Evolutionary conservation across 108 stramenopile species (phyloP).

Genomic region (Licmophora abbreviata): DNA sequence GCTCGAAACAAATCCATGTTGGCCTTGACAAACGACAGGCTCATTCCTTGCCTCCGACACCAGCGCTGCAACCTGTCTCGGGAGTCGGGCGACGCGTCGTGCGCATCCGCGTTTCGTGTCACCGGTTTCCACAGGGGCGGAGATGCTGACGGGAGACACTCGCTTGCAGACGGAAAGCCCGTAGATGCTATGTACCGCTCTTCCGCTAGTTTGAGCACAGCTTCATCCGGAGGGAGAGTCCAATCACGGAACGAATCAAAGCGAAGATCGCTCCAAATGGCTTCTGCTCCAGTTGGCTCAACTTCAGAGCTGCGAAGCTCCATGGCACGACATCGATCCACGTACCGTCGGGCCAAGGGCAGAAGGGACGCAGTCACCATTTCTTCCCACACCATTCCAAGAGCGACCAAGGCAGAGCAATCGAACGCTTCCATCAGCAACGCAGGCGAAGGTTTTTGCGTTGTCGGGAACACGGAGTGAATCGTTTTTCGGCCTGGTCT

Average conservation of each 20-base stretch:
- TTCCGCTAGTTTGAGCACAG: constrained; percentile 15
- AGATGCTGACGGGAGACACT: no score
- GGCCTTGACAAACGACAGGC: constrained; percentile 4
- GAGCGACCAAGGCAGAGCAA: constrained; percentile 40
- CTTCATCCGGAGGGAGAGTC: constrained; percentile 57
- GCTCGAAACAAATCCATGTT: constrained; percentile 24
- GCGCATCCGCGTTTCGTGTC: no score
- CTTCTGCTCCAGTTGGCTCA: not conserved
- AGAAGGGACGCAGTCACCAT: constrained; percentile 43
- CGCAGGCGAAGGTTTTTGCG: no score
- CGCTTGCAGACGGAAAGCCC: no score
- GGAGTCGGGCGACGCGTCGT: no score
- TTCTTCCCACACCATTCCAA: constrained; percentile 62
- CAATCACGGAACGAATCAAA: constrained; percentile 21
- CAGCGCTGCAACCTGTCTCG: no score
- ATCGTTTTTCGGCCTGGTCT: not conserved
- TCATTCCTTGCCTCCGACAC: constrained; percentile 2
- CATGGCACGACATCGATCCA: constrained; percentile 33
- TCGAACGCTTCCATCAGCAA: constrained; percentile 19
- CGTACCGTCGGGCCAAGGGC: constrained; percentile 49
- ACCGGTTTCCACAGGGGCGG: no score
- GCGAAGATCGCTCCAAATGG: not conserved
- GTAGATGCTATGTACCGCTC: no score
- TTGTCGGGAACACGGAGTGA: no score
- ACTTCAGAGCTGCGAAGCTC: constrained; percentile 3